These are phyloP conservation scores for Hortaea sp. DNA, from an alignment of 2,329 filamentous ascomycete species.

Conservation along the genomic window DNA sequence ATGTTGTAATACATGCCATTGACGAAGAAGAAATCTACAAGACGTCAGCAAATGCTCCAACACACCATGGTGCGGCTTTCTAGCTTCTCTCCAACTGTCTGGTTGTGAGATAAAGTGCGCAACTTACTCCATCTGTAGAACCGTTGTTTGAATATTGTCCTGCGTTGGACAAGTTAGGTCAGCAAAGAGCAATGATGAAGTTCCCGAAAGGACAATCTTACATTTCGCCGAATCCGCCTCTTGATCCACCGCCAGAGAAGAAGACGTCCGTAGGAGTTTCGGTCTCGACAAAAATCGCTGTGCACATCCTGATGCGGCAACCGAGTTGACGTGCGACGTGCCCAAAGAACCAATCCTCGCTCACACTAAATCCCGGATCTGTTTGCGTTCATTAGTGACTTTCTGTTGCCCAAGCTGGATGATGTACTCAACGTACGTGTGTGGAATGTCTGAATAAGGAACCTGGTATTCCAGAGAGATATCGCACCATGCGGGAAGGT, in stretches of 20 bases:
- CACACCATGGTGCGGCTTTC: no score
- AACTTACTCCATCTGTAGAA: slow-evolving; percentile 37
- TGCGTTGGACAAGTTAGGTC: no score
- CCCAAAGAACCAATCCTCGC: slow-evolving; percentile 45
- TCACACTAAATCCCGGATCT: slow-evolving; percentile 40
- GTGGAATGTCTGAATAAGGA: slow-evolving; percentile 31
- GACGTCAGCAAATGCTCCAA: neutral
- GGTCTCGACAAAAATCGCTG: slow-evolving; percentile 42
- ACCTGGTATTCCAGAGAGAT: slow-evolving; percentile 36
- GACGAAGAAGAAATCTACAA: slow-evolving; percentile 38
- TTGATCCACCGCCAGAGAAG: slow-evolving; percentile 25
- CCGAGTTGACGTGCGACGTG: slow-evolving; percentile 37
- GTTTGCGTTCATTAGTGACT: slow-evolving; percentile 8
- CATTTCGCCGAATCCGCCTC: slow-evolving; percentile 44
- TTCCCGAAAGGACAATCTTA: no score
- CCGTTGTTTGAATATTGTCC: slow-evolving; percentile 40
- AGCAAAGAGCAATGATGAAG: no score
- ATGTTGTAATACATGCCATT: slow-evolving; percentile 40
- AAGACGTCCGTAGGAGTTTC: slow-evolving; percentile 39
- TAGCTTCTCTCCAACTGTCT: no score
- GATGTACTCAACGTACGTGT: slow-evolving; percentile 2
- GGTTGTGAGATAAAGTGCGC: neutral
- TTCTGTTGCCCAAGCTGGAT: no score
- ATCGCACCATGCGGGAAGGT: slow-evolving; percentile 45
- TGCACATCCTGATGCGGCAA: slow-evolving; percentile 28